Base-by-base conservation (phyloP, 352 stramenopile genomes). In the Globisporangium paddicum region DNA sequence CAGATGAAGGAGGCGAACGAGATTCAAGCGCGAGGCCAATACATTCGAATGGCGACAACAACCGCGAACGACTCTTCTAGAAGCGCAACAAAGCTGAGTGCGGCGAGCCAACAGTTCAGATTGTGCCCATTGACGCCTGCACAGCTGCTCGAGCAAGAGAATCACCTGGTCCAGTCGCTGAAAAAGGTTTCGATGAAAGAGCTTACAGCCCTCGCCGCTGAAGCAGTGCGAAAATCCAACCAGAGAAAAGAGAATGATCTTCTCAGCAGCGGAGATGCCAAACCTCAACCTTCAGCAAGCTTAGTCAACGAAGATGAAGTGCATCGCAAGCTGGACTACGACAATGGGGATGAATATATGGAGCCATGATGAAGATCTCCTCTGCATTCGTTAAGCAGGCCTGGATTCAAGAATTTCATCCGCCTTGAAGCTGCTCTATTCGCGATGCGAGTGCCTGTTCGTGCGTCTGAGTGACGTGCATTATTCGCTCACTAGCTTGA, bases 401-500 rank as follows among this genome's bases (percentile, higher is more conserved):
- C 14, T 56, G 18, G 25, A 56, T 56, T 56, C 10, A 46, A 30
- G 18, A 25, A 26, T n/a, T 56, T 56, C 34, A 19, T n/a, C 42
- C n/a, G 8, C 38, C 40, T 9, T 66, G 52, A 25, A 66, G 42
- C 35, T 50, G 25, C 21, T 47, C n/a, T n/a, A 82, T 79, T 37
- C 75, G 73, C 10, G 53, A 55, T 2, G 67, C 68, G 14, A 93
- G 59, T 14, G 68, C 70, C 8, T 79, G 59, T 41, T 95, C 86
- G 54, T 94, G 83, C 14, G 72, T 66, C 38, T 90, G 65, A 1
- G 82, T 95, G 11, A 95, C 57, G 32, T 73, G 66, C 82, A 92
- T 87, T 60, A 94, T 95, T 1, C 82, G 82, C 49, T 94, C 84
- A 62, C 86, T 95, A 3, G 80, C 82, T 19, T 79, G 67, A 8